These are phyloP conservation scores for Taxillus chinensis DNA, from an alignment of 164 flowering plant genomes.

Conservation along the genomic window DNA sequence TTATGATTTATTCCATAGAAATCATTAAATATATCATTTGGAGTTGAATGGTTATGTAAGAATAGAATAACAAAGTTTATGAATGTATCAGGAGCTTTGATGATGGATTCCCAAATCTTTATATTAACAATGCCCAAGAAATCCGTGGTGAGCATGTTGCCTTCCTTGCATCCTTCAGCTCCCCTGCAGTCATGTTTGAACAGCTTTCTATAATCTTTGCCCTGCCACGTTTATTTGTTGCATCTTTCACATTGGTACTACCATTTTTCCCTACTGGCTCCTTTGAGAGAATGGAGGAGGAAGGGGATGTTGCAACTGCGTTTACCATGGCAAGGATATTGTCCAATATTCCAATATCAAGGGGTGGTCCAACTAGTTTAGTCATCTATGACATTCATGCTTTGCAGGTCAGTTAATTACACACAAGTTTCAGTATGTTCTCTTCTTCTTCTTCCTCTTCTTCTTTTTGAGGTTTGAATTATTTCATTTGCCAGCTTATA, in stretches of 20 bases:
- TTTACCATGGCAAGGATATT: conserved; percentile 90
- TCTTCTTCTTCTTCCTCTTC: no score
- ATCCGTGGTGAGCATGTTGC: conserved; percentile 92
- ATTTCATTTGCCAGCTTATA: no score
- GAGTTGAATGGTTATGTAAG: no score
- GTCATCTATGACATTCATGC: conserved; percentile 97
- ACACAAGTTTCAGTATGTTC: not conserved
- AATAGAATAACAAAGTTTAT: not conserved
- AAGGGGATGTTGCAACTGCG: conserved; percentile 98
- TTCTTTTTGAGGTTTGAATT: no score
- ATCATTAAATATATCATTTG: no score
- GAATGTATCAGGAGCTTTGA: conserved; percentile 65
- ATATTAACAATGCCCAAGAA: conserved; percentile 79
- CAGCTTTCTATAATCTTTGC: conserved; percentile 89
- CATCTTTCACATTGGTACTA: conserved; percentile 81
- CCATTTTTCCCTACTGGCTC: conserved; percentile 98
- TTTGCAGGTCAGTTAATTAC: conserved; percentile 55
- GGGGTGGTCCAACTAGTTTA: conserved; percentile 94
- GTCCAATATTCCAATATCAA: conserved; percentile 83
- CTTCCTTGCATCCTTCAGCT: conserved; percentile 92
- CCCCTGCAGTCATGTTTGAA: conserved; percentile 83
- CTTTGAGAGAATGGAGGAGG: conserved; percentile 96
- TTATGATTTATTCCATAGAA: no score
- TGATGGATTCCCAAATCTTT: conserved; percentile 95
- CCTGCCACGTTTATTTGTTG: conserved; percentile 76